Conservation (phyloP, 192 early-diverging fungal species). For the Lobosporangium transversale region DNA sequence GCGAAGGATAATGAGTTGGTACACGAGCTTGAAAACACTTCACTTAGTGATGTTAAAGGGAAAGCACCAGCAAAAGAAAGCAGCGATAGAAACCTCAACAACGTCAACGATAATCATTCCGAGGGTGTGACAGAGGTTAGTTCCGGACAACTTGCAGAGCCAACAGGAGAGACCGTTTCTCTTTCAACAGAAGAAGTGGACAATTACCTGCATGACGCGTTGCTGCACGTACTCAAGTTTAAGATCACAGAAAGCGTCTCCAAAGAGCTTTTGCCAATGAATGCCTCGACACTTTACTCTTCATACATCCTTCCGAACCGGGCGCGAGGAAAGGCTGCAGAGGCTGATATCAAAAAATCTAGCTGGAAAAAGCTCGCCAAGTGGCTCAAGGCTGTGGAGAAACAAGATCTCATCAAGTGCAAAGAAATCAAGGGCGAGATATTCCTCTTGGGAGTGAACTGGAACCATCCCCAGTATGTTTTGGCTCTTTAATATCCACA, state of each 20-base stretch:
- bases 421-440: constrained; percentile 82
- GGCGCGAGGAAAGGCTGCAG: constrained; percentile 58
- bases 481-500: too few species aligned
- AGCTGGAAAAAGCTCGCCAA: constrained; percentile 89
- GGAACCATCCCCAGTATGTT: constrained; percentile 67
- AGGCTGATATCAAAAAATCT: constrained; percentile 86
- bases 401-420: constrained; percentile 80
- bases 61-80: constrained; percentile 5
- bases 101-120: neutral
- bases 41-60: constrained; percentile 5
- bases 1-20: neutral
- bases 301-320: constrained; percentile 77
- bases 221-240: constrained; percentile 76
- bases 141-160: neutral
- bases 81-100: neutral
- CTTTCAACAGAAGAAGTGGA: constrained; percentile 74
- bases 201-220: constrained; percentile 69
- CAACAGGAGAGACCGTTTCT: constrained; percentile 3
- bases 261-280: constrained; percentile 74
- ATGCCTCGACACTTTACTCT: constrained; percentile 79
- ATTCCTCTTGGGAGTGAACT: constrained; percentile 66
- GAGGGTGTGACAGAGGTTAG: constrained; percentile 11
- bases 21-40: neutral
- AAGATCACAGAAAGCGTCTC: constrained; percentile 67
- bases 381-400: constrained; percentile 90